phyloP scores from a whole-genome alignment of 768 basidiomycete genomes.

The Tephrocybe sp. region DNA sequence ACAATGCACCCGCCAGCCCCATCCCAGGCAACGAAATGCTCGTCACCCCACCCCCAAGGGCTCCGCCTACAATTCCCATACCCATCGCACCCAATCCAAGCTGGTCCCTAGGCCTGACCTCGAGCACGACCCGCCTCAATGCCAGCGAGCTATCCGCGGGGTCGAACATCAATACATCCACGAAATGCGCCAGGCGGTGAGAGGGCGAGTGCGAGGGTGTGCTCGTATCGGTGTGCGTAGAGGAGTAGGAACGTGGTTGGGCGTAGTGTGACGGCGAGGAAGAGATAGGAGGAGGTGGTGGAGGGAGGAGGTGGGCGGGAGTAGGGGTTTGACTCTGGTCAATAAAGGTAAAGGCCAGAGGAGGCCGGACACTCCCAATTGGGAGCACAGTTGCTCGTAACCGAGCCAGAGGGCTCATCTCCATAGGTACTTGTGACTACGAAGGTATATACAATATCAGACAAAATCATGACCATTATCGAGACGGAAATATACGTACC shows the following conservation, averaged over 20 bases:
- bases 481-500: too few species aligned
- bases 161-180: constrained; percentile 71
- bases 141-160: constrained; percentile 52
- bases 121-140: constrained; percentile 50
- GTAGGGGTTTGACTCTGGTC: constrained; percentile 29
- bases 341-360: constrained; percentile 59
- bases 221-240: constrained; percentile 21
- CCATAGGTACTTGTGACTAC: constrained; percentile 50
- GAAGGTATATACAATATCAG: neutral
- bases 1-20: constrained; percentile 30
- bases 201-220: constrained; percentile 23
- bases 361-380: constrained; percentile 25
- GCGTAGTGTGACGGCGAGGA: constrained; percentile 9
- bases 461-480: too few species aligned
- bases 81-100: constrained; percentile 12
- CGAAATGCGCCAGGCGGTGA: constrained; percentile 43
- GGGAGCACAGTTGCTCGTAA: constrained; percentile 32
- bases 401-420: constrained; percentile 55
- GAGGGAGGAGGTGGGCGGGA: constrained; percentile 37
- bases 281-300: constrained; percentile 10
- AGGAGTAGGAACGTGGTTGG: constrained; percentile 16
- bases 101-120: constrained; percentile 28
- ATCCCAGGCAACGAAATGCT: constrained; percentile 62
- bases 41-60: constrained; percentile 39
- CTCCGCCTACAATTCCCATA: constrained; percentile 19